Evolutionary conservation across 2,329 filamentous ascomycete genomes (phyloP).

Genomic region (Pezicula rhizophila): DNA sequence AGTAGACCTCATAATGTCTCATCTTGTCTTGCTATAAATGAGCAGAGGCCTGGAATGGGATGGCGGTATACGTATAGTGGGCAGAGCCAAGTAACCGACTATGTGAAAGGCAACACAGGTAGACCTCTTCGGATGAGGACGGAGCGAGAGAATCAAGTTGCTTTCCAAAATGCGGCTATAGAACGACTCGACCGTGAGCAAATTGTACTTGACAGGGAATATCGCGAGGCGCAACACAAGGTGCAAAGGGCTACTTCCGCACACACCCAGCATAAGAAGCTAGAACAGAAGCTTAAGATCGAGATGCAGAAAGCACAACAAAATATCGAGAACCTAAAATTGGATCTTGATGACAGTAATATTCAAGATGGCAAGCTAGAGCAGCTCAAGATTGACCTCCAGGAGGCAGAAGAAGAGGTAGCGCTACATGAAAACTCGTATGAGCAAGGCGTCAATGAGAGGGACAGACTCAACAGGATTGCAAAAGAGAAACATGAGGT

Average conservation of each 20-base stretch:
- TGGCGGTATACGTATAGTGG: slow-evolving; percentile 48
- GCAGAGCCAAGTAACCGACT: slow-evolving; percentile 39
- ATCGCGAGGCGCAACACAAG: slow-evolving; percentile 33
- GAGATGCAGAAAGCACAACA: slow-evolving; percentile 55
- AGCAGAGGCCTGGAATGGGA: slow-evolving; percentile 53
- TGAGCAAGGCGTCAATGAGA: slow-evolving; percentile 43
- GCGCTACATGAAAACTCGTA: slow-evolving; percentile 49
- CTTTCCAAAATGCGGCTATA: slow-evolving; percentile 42
- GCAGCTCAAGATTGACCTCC: slow-evolving; percentile 48
- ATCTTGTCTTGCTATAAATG: slow-evolving; percentile 64
- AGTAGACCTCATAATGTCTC: slow-evolving; percentile 60
- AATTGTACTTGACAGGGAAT: slow-evolving; percentile 34
- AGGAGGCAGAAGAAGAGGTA: slow-evolving; percentile 39
- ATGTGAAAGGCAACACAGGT: slow-evolving; percentile 31
- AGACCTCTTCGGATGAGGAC: slow-evolving; percentile 68
- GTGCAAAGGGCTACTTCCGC: slow-evolving; percentile 34
- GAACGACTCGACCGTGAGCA: slow-evolving; percentile 51
- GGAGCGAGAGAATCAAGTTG: slow-evolving; percentile 63
- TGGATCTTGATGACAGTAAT: slow-evolving; percentile 60
- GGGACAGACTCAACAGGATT: slow-evolving; percentile 40
- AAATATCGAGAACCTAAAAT: slow-evolving; percentile 43
- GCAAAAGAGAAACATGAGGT: slow-evolving; percentile 29
- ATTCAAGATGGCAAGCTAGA: slow-evolving; percentile 52
- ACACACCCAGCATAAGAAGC: slow-evolving; percentile 42
- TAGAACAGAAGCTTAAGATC: slow-evolving; percentile 43